Base-by-base conservation (phyloP, 2,329 filamentous ascomycete species). In the Allantophomopsis lycopodina region DNA sequence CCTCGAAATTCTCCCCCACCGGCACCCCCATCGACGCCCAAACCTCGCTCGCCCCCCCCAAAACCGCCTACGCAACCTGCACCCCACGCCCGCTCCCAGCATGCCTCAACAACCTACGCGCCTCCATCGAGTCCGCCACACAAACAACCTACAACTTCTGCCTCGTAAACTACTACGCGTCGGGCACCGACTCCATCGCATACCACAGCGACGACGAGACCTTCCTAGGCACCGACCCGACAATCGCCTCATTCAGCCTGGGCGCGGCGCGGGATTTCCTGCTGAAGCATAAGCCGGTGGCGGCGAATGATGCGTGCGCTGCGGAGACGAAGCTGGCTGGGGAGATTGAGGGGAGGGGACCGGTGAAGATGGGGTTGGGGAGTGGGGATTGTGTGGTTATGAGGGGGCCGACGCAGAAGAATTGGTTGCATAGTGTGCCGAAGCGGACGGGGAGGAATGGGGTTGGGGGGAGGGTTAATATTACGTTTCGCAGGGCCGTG, bases 101-200 rank as follows among this genome's bases (percentile, higher is more conserved):
- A 40, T 86, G 81, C 49, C 67, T 89, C 0, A 72, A 83, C 32
- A 57, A 66, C 5, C 65, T 89, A 7, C 71, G 76, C 8, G 60
- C 57, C 28, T 65, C 74, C 8, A 76, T 80, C 1, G 80, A 89
- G 56, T 65, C 68, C 4, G 71, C 73, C 0, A 83, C 79, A 1
- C 69, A 68, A n/a, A 72, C 73, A 50, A 67, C 53, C 1, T 89
- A 81, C 60, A 89, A 89, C 54, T 85, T 88, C 54, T 83, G 78
- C 43, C 67, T 89, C 1, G 80, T 89, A 4, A 89, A 89, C 52
- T 89, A 89, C 60, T 89, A 89, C 53, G 78, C 79, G n/a, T 73
- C 71, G 3, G 83, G 83, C 0, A 63, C 73, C 5, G 83, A 89
- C 55, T 84, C 79, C 48, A 89, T 89, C 37, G 72, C 77, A 10